phyloP scores from a whole-genome alignment of 129 eudicot genomes.

The Rutidosis leptorrhynchoides region DNA sequence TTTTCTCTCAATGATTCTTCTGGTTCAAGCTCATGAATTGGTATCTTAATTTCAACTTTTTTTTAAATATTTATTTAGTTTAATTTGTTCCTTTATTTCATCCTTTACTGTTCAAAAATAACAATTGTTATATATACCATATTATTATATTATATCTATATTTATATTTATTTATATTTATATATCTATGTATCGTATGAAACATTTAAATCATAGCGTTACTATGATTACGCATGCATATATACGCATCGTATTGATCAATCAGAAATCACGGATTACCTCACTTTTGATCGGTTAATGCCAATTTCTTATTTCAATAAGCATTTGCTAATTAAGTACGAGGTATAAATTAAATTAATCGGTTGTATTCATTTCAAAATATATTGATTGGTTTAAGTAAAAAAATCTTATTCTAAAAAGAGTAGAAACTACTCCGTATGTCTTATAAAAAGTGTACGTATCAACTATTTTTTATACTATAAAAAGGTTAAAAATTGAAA shows the following conservation, averaged over 20 bases:
- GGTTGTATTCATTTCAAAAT: neutral
- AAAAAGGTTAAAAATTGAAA: no score
- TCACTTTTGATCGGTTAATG: neutral
- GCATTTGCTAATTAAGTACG: neutral
- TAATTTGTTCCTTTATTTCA: conserved; percentile 3
- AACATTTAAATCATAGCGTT: neutral
- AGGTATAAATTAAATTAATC: neutral
- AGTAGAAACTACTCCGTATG: no score
- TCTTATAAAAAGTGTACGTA: no score
- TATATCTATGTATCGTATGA: neutral
- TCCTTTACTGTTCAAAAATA: neutral
- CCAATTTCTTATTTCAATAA: neutral
- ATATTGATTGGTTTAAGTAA: no score
- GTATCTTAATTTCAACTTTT: neutral
- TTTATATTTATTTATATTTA: neutral
- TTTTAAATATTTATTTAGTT: neutral
- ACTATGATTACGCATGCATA: neutral
- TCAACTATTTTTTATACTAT: no score
- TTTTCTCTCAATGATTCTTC: conserved; percentile 39
- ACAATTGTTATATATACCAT: neutral
- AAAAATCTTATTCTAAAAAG: no score
- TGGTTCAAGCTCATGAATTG: conserved; percentile 37
- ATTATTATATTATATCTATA: neutral
- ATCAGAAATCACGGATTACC: neutral
- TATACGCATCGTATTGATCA: neutral